Percentiles rank a stretch among this genome's conserved stretches.
Evolutionary conservation across 805 yeast genomes (phyloP).

Genomic region (Kluyveromyces siamensis): DNA sequence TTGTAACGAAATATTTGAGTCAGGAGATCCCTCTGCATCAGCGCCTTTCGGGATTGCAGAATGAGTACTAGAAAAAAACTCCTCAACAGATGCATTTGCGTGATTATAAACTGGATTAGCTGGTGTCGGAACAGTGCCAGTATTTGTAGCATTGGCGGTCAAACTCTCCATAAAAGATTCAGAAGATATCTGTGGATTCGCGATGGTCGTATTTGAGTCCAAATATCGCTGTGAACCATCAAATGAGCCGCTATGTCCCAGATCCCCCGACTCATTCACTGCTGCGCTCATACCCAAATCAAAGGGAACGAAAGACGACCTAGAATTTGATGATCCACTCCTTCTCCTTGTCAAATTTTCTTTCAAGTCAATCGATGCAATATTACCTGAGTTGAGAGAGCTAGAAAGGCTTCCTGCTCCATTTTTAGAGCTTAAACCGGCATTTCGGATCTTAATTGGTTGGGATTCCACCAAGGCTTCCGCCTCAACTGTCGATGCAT

Average conservation of each 20-base stretch:
- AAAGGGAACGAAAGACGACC: constrained; percentile 12
- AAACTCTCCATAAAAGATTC: constrained; percentile 28
- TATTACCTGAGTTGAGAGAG: not conserved
- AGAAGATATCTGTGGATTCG: constrained; percentile 14
- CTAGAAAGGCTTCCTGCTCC: not conserved
- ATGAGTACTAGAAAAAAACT: constrained; percentile 36
- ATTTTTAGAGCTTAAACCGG: constrained; percentile 4
- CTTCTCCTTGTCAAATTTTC: constrained; percentile 10
- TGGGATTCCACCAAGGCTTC: constrained; percentile 25
- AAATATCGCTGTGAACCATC: not conserved
- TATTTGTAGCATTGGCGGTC: constrained; percentile 28
- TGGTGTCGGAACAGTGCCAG: constrained; percentile 10
- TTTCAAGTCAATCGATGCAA: not conserved
- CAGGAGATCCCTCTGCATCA: constrained; percentile 3
- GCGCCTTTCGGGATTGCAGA: constrained; percentile 4
- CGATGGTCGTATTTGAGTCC: not conserved
- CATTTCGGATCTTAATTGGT: constrained; percentile 13
- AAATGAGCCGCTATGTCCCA: not conserved
- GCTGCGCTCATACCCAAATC: constrained; percentile 1
- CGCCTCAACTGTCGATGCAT: constrained; percentile 24
- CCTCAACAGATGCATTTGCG: constrained; percentile 39
- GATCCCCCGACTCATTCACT: not conserved
- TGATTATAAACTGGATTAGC: constrained; percentile 18
- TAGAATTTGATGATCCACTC: constrained; percentile 19
- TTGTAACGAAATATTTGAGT: constrained; percentile 4